A percentile compares a stretch with the other conserved stretches of the same genome.
Conservation (phyloP, 1,284 basidiomycete genomes). For the Peniophora sp. region DNA sequence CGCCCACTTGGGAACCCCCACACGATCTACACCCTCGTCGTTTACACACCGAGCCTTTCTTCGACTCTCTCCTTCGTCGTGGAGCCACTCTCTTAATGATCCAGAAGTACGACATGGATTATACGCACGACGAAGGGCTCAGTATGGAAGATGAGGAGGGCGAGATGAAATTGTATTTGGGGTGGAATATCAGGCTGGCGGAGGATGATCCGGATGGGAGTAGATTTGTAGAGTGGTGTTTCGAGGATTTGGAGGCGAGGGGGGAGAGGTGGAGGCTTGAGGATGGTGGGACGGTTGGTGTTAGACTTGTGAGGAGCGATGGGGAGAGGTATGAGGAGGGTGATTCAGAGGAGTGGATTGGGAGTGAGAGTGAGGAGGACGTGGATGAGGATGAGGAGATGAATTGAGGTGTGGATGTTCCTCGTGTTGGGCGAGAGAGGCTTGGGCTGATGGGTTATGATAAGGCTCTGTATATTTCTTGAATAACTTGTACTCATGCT, state of each 20-base stretch:
- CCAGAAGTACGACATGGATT: constrained; percentile 43
- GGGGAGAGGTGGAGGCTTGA: constrained; percentile 44
- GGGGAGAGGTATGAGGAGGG: constrained; percentile 38
- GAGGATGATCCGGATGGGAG: constrained; percentile 43
- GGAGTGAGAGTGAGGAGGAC: constrained; percentile 4
- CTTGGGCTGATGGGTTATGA: no score
- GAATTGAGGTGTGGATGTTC: no score
- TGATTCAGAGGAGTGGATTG: constrained; percentile 44
- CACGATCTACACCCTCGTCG: constrained; percentile 29
- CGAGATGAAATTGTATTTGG: constrained; percentile 45
- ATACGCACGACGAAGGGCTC: constrained; percentile 45
- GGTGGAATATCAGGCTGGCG: constrained; percentile 54
- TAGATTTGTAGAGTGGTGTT: constrained; percentile 38
- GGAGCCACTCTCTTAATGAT: constrained; percentile 57
- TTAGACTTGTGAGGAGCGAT: constrained; percentile 36
- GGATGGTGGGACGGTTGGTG: constrained; percentile 29
- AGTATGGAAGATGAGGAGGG: constrained; percentile 26
- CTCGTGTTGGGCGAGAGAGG: no score
- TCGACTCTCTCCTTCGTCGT: constrained; percentile 43
- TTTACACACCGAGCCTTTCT: constrained; percentile 25
- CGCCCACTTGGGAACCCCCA: constrained; percentile 53
- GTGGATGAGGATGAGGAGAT: background rate
- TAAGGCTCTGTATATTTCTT: no score
- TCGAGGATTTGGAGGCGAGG: constrained; percentile 37
- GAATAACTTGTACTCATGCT: no score